These are phyloP conservation scores for Kitagawia praeruptora DNA, from an alignment of 129 eudicot genomes.

Conservation along the genomic window DNA sequence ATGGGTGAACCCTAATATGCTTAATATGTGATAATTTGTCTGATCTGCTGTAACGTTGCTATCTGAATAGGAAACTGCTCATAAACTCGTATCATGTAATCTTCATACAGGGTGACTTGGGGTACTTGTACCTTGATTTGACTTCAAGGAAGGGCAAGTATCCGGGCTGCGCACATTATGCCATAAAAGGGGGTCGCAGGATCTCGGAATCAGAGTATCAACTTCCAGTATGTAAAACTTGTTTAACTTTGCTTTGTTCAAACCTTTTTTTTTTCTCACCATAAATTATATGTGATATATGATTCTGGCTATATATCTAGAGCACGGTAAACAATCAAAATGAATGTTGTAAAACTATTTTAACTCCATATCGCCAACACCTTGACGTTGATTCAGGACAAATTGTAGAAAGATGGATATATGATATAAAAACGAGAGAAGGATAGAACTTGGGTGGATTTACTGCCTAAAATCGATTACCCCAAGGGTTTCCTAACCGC, in stretches of 20 bases:
- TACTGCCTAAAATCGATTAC: too few relatives aligned
- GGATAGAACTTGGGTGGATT: too few relatives aligned
- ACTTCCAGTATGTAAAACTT: slow-evolving; percentile 60
- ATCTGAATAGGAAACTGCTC: background rate
- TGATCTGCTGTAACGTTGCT: background rate
- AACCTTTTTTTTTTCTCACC: background rate
- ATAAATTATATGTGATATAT: background rate
- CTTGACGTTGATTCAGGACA: background rate
- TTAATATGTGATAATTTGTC: background rate
- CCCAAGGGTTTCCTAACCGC: too few relatives aligned
- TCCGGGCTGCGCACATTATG: slow-evolving; percentile 93
- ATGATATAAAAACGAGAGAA: too few relatives aligned
- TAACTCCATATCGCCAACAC: background rate
- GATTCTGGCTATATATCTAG: background rate
- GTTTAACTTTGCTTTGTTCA: background rate
- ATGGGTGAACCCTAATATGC: background rate
- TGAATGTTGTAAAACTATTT: background rate
- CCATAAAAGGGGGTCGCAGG: slow-evolving; percentile 87
- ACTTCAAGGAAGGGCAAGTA: slow-evolving; percentile 75
- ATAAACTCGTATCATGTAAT: background rate
- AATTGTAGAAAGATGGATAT: too few relatives aligned
- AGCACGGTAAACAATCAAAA: background rate
- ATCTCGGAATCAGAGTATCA: slow-evolving; percentile 82
- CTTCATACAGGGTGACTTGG: slow-evolving; percentile 75
- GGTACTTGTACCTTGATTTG: slow-evolving; percentile 87